phyloP scores from a whole-genome alignment of 2,329 filamentous ascomycete genomes.

The Sporothrix brasiliensis region DNA sequence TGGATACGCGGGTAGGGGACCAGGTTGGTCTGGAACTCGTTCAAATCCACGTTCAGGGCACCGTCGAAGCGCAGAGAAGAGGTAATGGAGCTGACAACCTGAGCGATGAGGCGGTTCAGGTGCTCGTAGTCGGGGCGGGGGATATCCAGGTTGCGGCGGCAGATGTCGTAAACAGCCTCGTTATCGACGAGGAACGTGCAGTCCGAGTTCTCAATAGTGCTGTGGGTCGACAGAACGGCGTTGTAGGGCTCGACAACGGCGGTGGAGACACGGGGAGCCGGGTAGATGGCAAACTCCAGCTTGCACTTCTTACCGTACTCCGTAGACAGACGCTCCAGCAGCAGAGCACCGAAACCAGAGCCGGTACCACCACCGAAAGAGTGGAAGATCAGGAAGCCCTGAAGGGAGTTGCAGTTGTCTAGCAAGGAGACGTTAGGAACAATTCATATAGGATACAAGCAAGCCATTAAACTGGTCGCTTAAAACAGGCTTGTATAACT shows the following conservation, averaged over 20 bases:
- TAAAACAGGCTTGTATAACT: conserved; percentile 39
- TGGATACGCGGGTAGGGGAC: conserved; percentile 74
- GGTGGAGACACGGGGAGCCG: conserved; percentile 69
- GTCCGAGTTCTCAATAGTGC: conserved; percentile 77
- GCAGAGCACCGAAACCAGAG: conserved; percentile 71
- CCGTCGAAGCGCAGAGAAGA: conserved; percentile 73
- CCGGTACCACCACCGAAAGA: conserved; percentile 74
- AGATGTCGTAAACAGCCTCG: conserved; percentile 75
- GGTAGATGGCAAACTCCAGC: conserved; percentile 74
- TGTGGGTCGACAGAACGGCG: conserved; percentile 72
- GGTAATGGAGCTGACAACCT: conserved; percentile 75
- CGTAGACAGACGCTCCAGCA: conserved; percentile 71
- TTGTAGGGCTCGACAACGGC: conserved; percentile 76
- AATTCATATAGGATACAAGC: too few relatives aligned
- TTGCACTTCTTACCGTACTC: conserved; percentile 78
- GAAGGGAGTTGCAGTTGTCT: conserved; percentile 74
- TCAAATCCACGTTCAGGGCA: conserved; percentile 72
- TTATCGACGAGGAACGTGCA: conserved; percentile 78
- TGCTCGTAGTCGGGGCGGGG: conserved; percentile 70
- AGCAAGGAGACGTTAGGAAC: not conserved
- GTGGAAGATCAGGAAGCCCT: conserved; percentile 75
- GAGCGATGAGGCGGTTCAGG: conserved; percentile 72
- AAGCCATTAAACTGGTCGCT: conserved; percentile 34
- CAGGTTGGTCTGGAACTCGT: conserved; percentile 78
- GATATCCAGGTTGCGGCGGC: conserved; percentile 71